Percentiles rank a stretch among this genome's conserved stretches.
Evolutionary conservation across 768 basidiomycete genomes (phyloP).

Genomic region (Termitomyces sp.): DNA sequence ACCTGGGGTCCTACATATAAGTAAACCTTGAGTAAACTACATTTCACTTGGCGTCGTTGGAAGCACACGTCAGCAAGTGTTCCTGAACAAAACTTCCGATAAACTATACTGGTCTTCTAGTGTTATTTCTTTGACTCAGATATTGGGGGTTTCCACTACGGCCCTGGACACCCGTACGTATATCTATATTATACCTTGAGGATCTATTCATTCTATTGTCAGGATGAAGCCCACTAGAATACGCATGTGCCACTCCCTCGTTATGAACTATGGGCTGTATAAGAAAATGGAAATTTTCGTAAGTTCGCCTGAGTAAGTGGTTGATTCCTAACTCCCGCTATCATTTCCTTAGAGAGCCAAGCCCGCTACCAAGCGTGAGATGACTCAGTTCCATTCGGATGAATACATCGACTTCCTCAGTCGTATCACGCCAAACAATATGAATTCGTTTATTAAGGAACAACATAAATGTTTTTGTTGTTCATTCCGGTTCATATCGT

Average conservation of each 20-base stretch:
- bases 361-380: slow-evolving; percentile 98
- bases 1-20: background rate
- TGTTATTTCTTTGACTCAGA: slow-evolving; percentile 99
- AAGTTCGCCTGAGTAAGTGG: slow-evolving; percentile 30
- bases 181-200: slow-evolving; percentile 7
- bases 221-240: slow-evolving; percentile 98
- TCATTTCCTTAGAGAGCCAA: slow-evolving; percentile 75
- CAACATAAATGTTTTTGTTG: slow-evolving; percentile 83
- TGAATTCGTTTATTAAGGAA: slow-evolving; percentile 90
- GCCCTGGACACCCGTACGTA: slow-evolving; percentile 85
- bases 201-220: slow-evolving; percentile 10
- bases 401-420: slow-evolving; percentile 98
- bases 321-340: background rate
- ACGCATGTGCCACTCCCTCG: slow-evolving; percentile 98
- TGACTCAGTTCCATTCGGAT: slow-evolving; percentile 99
- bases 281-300: slow-evolving; percentile 99
- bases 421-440: slow-evolving; percentile 92
- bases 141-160: slow-evolving; percentile 99
- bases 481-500: background rate
- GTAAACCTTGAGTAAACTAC: slow-evolving; percentile 1
- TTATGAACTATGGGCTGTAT: slow-evolving; percentile 99
- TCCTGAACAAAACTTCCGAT: slow-evolving; percentile 8
- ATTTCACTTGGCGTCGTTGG: background rate
- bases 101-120: slow-evolving; percentile 34
- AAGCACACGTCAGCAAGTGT: background rate